Conservation (phyloP, 2,329 filamentous ascomycete genomes). For the Epichloe festucae region DNA sequence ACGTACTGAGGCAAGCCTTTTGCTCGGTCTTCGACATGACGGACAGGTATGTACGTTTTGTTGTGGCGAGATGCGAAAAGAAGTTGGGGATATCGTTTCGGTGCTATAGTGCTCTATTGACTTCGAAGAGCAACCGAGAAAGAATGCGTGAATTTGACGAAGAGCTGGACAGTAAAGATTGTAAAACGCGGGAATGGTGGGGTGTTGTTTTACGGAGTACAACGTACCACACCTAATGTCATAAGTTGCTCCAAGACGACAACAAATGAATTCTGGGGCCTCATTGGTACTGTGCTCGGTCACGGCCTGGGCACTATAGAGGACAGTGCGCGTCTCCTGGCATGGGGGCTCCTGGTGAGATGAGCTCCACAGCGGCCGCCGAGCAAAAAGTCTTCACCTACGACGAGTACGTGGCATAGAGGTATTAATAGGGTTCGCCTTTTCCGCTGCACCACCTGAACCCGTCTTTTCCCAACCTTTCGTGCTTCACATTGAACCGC, state of each 20-base stretch:
- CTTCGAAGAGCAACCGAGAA: neutral
- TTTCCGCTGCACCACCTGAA: neutral
- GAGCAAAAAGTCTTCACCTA: too few species aligned
- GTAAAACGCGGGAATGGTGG: constrained; percentile 1
- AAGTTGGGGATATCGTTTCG: neutral
- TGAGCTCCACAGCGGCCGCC: too few species aligned
- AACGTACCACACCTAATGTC: neutral
- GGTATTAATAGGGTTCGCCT: neutral
- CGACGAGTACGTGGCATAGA: too few species aligned
- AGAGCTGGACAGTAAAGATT: neutral
- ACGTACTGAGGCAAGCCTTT: constrained; percentile 51
- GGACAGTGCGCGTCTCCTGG: neutral
- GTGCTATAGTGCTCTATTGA: constrained; percentile 1
- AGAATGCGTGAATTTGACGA: constrained; percentile 5
- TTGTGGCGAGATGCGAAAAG: neutral
- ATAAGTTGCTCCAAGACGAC: neutral
- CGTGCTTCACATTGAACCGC: neutral
- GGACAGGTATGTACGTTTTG: constrained; percentile 7
- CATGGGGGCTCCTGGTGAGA: too few species aligned
- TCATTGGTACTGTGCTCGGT: constrained; percentile 1
- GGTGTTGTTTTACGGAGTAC: neutral
- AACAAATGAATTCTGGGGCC: neutral
- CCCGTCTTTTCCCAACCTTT: neutral
- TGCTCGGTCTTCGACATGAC: constrained; percentile 43
- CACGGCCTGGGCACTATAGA: rapidly evolving